Evolutionary conservation across 1,284 basidiomycete genomes (phyloP), one percentile per base, ranked within the genome.

Genomic region (Pulchroboletus neoregius): DNA sequence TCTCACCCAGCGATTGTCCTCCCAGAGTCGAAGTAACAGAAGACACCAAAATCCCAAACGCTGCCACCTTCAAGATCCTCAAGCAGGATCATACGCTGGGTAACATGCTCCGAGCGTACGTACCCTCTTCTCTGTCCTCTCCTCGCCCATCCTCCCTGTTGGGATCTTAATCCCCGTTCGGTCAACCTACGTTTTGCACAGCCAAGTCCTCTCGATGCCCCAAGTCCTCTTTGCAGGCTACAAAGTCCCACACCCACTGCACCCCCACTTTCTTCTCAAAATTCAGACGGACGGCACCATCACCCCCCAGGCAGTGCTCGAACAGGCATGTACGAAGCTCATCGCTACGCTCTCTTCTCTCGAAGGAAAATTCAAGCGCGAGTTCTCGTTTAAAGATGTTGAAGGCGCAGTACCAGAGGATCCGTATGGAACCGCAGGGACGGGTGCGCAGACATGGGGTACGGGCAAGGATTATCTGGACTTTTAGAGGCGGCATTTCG

Each of bases 1-100:
- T 37, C 30, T 35, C 34, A 43, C 28, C 18, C 16, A 15, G 24
- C 44, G 32, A 35, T 23, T 24, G 2, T 45, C 40, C 24, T 46
- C 39, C 37, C 60, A 94, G 94, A 39, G 82, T 98, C 49, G 90
- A 94, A 62, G 78, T 98, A 45, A 83, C 82, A 10, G 94, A 98
- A 70, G 95, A 99, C 69, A 94, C 93, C 39, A 96, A 95, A 71
- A 91, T 99, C 49, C 93, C 94, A 1, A 97, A 98, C 62, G 94
- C 95, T 0, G 94, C 94, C 12, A 96, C 94, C 0, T 80, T 99
- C 55, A 89, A 91, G 58, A 78, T 99, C 57, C 80, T 93, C 55
- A 97, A 97, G 72, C 94, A 98, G 66, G 96, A 99, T 65, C 96
- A 99, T 63, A 99, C 96, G 0, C 72, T 99, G 8, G 95, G 86